Evolutionary conservation across 1,139 yeast genomes (phyloP).

Genomic region (Yarrowia galli): DNA sequence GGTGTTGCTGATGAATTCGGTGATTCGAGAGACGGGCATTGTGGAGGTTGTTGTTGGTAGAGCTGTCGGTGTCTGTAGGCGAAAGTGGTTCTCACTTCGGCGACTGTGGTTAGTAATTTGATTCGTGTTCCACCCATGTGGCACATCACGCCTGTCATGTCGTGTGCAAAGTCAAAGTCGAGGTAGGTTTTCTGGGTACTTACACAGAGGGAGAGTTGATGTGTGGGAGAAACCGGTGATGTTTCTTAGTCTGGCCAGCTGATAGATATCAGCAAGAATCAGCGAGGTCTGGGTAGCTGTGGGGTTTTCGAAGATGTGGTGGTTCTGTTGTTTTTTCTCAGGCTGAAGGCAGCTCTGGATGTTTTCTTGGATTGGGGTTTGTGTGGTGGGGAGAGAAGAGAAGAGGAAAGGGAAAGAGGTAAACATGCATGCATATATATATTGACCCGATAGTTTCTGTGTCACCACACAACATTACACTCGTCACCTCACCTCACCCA

Average conservation of each 20-base stretch:
- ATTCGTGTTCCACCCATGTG: slow-evolving; percentile 9
- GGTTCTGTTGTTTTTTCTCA: slow-evolving; percentile 28
- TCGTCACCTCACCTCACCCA: slow-evolving; percentile 25
- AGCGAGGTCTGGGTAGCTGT: neutral
- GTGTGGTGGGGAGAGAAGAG: slow-evolving; percentile 12
- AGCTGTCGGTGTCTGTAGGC: slow-evolving; percentile 13
- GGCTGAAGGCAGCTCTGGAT: slow-evolving; percentile 38
- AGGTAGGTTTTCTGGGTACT: slow-evolving; percentile 15
- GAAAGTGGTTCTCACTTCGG: neutral
- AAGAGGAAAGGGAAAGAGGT: slow-evolving; percentile 22
- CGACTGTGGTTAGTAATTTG: slow-evolving; percentile 23
- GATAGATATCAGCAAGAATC: neutral
- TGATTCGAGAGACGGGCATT: slow-evolving; percentile 24
- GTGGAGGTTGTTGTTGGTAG: neutral
- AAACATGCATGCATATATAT: slow-evolving; percentile 29
- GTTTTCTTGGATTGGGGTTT: slow-evolving; percentile 6
- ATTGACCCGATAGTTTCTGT: slow-evolving; percentile 37
- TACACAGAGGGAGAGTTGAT: slow-evolving; percentile 15
- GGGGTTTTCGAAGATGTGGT: slow-evolving; percentile 1
- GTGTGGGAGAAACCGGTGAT: neutral
- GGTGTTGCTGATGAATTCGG: slow-evolving; percentile 72
- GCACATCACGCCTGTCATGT: slow-evolving; percentile 27
- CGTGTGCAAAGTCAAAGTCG: slow-evolving; percentile 28
- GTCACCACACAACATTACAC: slow-evolving; percentile 31
- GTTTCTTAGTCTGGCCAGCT: slow-evolving; percentile 29